phyloP scores from a whole-genome alignment of 2,329 filamentous ascomycete genomes.

The Colletotrichum sp. region DNA sequence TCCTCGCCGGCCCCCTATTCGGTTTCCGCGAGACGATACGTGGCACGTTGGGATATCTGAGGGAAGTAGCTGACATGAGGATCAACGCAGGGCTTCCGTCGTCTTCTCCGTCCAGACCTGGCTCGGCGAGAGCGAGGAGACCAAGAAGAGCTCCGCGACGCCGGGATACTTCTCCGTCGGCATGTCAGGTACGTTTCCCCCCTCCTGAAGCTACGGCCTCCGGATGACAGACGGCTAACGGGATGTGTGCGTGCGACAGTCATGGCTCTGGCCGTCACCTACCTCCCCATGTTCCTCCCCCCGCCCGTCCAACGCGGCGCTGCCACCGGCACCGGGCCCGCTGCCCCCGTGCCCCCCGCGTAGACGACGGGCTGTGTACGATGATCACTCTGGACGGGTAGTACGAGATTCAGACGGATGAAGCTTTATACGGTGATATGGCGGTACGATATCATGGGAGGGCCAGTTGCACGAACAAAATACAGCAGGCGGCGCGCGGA shows the following conservation, averaged over 20 bases:
- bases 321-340: constrained; percentile 36
- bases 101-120: constrained; percentile 77
- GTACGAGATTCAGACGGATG: neutral
- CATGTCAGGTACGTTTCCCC: constrained; percentile 70
- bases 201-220: neutral
- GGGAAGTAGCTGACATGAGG: neutral
- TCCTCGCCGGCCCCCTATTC: neutral
- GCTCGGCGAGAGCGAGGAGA: constrained; percentile 75
- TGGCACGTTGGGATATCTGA: neutral
- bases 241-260: constrained; percentile 40
- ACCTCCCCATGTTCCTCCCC: constrained; percentile 55
- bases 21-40: neutral
- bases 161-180: constrained; percentile 74
- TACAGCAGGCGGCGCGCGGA: neutral
- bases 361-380: constrained; percentile 8
- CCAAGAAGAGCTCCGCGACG: constrained; percentile 67
- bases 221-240: neutral
- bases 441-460: neutral
- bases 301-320: constrained; percentile 29
- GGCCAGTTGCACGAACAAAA: neutral
- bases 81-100: constrained; percentile 66
- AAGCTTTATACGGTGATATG: neutral
- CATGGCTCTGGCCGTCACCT: constrained; percentile 61
- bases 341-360: constrained; percentile 29
- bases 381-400: neutral